Base-by-base conservation (phyloP, 2,329 filamentous ascomycete genomes). In the Sarocladiaceae sp. region DNA sequence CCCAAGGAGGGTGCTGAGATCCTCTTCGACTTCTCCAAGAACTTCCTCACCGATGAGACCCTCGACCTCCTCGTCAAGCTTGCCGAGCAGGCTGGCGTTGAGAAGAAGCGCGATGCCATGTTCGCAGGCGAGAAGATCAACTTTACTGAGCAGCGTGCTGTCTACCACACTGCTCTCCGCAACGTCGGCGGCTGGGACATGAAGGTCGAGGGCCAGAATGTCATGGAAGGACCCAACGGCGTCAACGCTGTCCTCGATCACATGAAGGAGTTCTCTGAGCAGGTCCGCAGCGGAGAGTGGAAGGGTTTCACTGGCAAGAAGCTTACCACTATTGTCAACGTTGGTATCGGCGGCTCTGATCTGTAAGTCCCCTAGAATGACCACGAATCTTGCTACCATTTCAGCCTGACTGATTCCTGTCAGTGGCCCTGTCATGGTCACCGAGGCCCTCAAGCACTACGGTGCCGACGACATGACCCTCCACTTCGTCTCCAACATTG, bases 401-500 rank as follows among this genome's bases (percentile, higher is more conserved):
- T 43, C 26, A 4, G 15, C 11, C 45, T 47, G 19, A 47, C 45
- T 19, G n/a, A 12, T 34, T 11, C 40, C 16, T 35, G 35, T 34
- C 54, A 93, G 89, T 54, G 93, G 93, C 48, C 93, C 93, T 26
- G 93, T 98, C 64, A 98, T 98, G 93, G 93, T 98, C 56, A 93
- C 90, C 32, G 93, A 98, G 71, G 90, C 93, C 35, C 80, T 98
- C 58, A 97, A 96, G 78, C 78, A 89, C 62, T 98, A 98, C 66
- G 87, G 88, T 40, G 83, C 88, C 63, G 79, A 82, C 49, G 83
- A 85, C 67, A 79, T 89, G 72, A 96, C 83, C 52, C 79, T 97
- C 35, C 91, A 97, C 78, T 98, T 98, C 59, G 93, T 98, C 55
- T 97, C 91, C 73, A 98, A 98, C 78, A 97, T 98, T 62, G 93